A percentile compares a stretch with the other conserved stretches of the same genome.
phyloP scores from a whole-genome alignment of 495 filamentous ascomycete genomes.

The Penicillium herquei region DNA sequence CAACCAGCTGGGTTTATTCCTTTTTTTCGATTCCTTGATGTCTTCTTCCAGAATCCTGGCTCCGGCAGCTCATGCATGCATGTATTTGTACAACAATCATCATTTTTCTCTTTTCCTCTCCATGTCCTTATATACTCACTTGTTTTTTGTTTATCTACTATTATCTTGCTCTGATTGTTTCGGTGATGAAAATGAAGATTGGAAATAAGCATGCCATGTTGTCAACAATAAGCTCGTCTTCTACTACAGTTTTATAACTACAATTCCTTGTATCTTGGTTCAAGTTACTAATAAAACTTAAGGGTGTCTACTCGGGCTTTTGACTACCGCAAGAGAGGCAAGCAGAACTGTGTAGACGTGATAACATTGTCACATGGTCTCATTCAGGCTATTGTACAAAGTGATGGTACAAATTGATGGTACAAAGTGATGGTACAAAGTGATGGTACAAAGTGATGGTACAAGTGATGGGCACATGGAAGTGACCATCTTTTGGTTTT shows the following conservation, averaged over 20 bases:
- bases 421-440: too few relatives aligned
- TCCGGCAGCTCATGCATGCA: conserved; percentile 43
- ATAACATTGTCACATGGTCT: too few relatives aligned
- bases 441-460: too few relatives aligned
- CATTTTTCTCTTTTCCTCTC: conserved; percentile 26
- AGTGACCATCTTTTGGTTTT: too few relatives aligned
- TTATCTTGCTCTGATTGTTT: conserved; percentile 20
- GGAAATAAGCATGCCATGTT: conserved; percentile 1
- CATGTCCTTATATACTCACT: conserved; percentile 20
- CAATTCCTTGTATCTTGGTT: neutral
- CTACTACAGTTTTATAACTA: neutral
- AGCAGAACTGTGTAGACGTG: too few relatives aligned
- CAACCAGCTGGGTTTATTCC: conserved; percentile 6
- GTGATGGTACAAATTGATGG: too few relatives aligned
- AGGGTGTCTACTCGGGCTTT: neutral
- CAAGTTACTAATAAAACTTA: neutral
- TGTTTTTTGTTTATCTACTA: conserved; percentile 18
- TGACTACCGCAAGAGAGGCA: too few relatives aligned
- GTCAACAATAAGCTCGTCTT: neutral
- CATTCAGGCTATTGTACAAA: too few relatives aligned
- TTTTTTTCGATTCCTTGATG: conserved; percentile 28
- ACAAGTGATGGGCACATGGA: too few relatives aligned
- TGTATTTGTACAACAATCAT: conserved; percentile 46
- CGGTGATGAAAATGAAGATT: conserved; percentile 33
- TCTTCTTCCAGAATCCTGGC: conserved; percentile 28